These are phyloP conservation scores for Cryphonectria radicalis DNA, from an alignment of 2,329 filamentous ascomycete genomes.

Conservation along the genomic window DNA sequence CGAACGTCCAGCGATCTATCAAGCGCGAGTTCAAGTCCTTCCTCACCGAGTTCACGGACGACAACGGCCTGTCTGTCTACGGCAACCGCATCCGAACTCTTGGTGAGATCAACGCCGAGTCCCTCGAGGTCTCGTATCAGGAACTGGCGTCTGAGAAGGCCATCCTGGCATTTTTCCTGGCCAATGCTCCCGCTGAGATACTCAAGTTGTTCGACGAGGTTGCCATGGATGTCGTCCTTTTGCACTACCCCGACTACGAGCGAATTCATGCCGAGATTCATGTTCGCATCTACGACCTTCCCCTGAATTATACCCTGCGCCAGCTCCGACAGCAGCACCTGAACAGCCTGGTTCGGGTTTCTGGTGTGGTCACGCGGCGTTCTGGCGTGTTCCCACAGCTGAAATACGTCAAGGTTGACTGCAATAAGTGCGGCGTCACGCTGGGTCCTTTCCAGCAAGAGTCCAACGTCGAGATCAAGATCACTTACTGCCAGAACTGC, in stretches of 20 bases:
- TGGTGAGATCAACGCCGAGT: conserved; percentile 96
- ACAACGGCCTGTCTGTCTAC: conserved; percentile 88
- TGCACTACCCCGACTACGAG: conserved; percentile 97
- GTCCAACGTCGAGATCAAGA: conserved; percentile 93
- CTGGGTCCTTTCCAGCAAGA: conserved; percentile 97
- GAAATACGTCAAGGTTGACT: conserved; percentile 99
- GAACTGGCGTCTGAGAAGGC: conserved; percentile 90
- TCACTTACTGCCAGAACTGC: conserved; percentile 95
- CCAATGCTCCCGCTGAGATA: conserved; percentile 93
- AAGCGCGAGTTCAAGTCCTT: conserved; percentile 97
- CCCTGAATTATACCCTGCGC: conserved; percentile 91
- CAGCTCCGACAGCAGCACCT: conserved; percentile 94
- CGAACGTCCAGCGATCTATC: conserved; percentile 88
- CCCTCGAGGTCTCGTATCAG: conserved; percentile 93
- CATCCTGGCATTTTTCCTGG: conserved; percentile 91
- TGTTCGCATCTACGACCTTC: conserved; percentile 92
- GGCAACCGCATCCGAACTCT: conserved; percentile 91
- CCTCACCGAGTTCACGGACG: conserved; percentile 92
- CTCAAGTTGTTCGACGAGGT: conserved; percentile 96
- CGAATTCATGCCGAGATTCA: conserved; percentile 98
- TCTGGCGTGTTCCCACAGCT: conserved; percentile 96
- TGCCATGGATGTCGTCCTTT: conserved; percentile 91
- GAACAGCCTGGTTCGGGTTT: conserved; percentile 93
- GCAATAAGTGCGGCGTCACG: conserved; percentile 87
- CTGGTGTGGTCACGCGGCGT: conserved; percentile 90